phyloP scores from a whole-genome alignment of 495 filamentous ascomycete genomes.

The Cercophora scortea region DNA sequence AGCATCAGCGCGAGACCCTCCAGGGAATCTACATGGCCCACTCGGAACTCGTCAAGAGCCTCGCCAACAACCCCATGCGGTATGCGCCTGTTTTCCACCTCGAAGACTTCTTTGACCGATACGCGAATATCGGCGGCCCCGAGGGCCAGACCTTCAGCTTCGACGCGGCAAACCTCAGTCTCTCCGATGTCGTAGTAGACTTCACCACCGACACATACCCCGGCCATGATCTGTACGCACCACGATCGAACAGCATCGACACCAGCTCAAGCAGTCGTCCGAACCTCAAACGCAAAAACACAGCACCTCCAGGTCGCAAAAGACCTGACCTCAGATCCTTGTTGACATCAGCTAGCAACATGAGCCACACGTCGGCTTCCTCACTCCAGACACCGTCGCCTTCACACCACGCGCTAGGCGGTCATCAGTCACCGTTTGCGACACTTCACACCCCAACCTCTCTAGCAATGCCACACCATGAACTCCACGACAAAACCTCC shows the following conservation, averaged over 20 bases:
- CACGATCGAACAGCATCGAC: slow-evolving; percentile 17
- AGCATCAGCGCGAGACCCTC: slow-evolving; percentile 70
- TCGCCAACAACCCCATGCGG: slow-evolving; percentile 48
- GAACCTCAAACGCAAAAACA: slow-evolving; percentile 35
- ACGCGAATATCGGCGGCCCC: slow-evolving; percentile 39
- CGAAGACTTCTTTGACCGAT: slow-evolving; percentile 82
- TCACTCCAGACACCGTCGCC: slow-evolving; percentile 21
- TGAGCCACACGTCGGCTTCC: slow-evolving; percentile 16
- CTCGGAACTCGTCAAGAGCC: slow-evolving; percentile 61
- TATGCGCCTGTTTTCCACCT: slow-evolving; percentile 74
- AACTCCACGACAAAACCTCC: slow-evolving; percentile 4
- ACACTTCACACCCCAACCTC: slow-evolving; percentile 21
- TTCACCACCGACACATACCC: slow-evolving; percentile 39
- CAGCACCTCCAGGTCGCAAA: slow-evolving; percentile 18
- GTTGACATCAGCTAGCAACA: slow-evolving; percentile 11
- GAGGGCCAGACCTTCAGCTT: slow-evolving; percentile 39
- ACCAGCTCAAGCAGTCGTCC: slow-evolving; percentile 15
- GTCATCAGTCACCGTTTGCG: slow-evolving; percentile 24
- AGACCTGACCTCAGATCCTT: slow-evolving; percentile 26
- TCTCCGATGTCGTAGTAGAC: slow-evolving; percentile 47
- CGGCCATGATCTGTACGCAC: slow-evolving; percentile 34
- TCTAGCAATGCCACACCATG: slow-evolving; percentile 12
- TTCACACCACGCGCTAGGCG: background rate
- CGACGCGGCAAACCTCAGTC: slow-evolving; percentile 41
- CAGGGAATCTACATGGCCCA: slow-evolving; percentile 67